A percentile compares a stretch with the other conserved stretches of the same genome.
Conservation (phyloP, 352 stramenopile genomes). For the Albugo laibachii region DNA sequence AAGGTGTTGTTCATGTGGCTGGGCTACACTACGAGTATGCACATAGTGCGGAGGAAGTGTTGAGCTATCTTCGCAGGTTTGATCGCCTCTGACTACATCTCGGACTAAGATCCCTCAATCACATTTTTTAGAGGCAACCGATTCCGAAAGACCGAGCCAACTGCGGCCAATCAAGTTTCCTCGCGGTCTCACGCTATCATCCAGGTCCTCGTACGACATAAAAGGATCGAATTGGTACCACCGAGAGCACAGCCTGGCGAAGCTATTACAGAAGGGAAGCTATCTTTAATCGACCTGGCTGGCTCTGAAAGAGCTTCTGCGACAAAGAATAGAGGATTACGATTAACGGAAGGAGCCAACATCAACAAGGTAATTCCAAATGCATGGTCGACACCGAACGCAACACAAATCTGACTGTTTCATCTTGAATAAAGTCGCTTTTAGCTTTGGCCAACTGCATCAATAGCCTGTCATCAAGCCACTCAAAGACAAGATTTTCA, state of each 20-base stretch:
- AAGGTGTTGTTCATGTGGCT: slow-evolving; percentile 29
- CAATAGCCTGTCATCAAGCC: slow-evolving; percentile 43
- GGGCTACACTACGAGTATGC: slow-evolving; percentile 27
- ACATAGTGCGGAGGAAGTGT: slow-evolving; percentile 21
- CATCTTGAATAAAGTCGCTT: slow-evolving; percentile 16
- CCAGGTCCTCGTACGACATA: slow-evolving; percentile 47
- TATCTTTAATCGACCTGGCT: slow-evolving; percentile 71
- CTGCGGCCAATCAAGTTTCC: slow-evolving; percentile 59
- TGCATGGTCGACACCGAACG: background rate
- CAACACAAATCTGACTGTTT: background rate
- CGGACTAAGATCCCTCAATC: background rate
- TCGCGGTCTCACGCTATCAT: slow-evolving; percentile 72
- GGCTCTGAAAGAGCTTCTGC: slow-evolving; percentile 59
- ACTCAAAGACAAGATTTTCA: slow-evolving; percentile 25
- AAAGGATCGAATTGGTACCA: slow-evolving; percentile 23
- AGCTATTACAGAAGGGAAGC: slow-evolving; percentile 43
- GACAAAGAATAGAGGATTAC: slow-evolving; percentile 51
- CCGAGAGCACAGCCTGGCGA: slow-evolving; percentile 16
- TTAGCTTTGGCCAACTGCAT: slow-evolving; percentile 79
- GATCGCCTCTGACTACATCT: background rate
- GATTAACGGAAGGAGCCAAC: slow-evolving; percentile 35
- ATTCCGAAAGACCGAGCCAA: slow-evolving; percentile 40
- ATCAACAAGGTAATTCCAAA: slow-evolving; percentile 37
- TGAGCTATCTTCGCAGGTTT: slow-evolving; percentile 22
- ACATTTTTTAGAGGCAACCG: slow-evolving; percentile 17